These are phyloP conservation scores for Dioscorea alata DNA, from an alignment of 106 monocot genomes.

Conservation along the genomic window DNA sequence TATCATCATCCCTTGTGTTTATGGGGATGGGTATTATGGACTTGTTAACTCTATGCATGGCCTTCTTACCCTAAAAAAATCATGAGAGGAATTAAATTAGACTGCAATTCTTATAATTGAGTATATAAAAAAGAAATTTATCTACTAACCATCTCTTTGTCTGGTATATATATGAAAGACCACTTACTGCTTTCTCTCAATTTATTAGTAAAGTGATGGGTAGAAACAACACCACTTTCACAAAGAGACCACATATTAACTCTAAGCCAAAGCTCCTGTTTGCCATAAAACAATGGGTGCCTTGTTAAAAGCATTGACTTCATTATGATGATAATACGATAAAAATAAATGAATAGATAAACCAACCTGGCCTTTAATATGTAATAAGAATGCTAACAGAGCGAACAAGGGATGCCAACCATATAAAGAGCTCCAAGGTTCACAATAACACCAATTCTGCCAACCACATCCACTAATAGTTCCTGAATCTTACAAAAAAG, in stretches of 20 bases:
- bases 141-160: too few relatives aligned
- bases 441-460: not conserved
- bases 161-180: too few relatives aligned
- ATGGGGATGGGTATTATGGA: too few relatives aligned
- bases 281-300: not conserved
- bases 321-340: not conserved
- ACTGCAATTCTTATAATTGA: too few relatives aligned
- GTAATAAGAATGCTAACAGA: not conserved
- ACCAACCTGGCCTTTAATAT: not conserved
- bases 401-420: not conserved
- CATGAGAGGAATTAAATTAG: too few relatives aligned
- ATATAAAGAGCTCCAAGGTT: slow-evolving; percentile 4
- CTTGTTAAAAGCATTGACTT: too few relatives aligned
- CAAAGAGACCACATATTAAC: not conserved
- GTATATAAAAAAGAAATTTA: too few relatives aligned
- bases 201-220: not conserved
- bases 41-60: too few relatives aligned
- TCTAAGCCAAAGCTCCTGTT: not conserved
- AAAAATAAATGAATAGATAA: not conserved
- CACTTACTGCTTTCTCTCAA: not conserved
- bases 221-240: not conserved
- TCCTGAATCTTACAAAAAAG: not conserved
- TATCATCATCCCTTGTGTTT: too few relatives aligned
- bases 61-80: too few relatives aligned
- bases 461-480: slow-evolving; percentile 3